Evolutionary conservation across 2,329 filamentous ascomycete species (phyloP).

Genomic region (Conoideocrella luteorostrata): DNA sequence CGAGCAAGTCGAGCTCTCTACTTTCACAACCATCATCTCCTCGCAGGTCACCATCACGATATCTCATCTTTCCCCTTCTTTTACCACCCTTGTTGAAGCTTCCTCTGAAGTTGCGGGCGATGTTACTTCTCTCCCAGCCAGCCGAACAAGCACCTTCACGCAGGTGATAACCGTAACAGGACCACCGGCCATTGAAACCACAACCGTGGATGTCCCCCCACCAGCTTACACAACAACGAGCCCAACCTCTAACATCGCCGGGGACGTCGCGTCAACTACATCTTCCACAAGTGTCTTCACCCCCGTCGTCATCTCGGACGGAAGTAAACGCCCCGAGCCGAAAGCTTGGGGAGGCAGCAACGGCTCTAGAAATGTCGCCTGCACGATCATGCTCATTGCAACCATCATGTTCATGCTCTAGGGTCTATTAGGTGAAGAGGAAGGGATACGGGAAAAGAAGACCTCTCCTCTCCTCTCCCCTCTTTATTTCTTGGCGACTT

Average conservation of each 20-base stretch:
- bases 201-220: slow-evolving; percentile 25
- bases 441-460: not conserved
- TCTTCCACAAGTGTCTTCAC: slow-evolving; percentile 15
- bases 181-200: slow-evolving; percentile 21
- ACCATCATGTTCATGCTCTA: slow-evolving; percentile 27
- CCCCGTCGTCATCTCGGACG: slow-evolving; percentile 25
- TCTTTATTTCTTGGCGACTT: no score
- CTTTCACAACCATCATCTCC: slow-evolving; percentile 19
- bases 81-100: slow-evolving; percentile 1
- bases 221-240: slow-evolving; percentile 15
- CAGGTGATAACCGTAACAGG: slow-evolving; percentile 26
- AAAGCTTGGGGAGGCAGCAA: slow-evolving; percentile 22
- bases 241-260: slow-evolving; percentile 24
- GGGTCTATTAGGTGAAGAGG: slow-evolving; percentile 9
- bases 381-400: slow-evolving; percentile 30
- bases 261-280: slow-evolving; percentile 15
- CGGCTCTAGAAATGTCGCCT: slow-evolving; percentile 26
- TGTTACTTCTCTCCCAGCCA: slow-evolving; percentile 15
- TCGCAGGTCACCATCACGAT: slow-evolving; percentile 19
- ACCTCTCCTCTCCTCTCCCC: not conserved
- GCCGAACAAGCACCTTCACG: slow-evolving; percentile 21
- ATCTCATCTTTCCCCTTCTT: slow-evolving; percentile 6
- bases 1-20: slow-evolving; percentile 8
- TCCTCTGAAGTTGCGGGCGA: slow-evolving; percentile 18
- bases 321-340: slow-evolving; percentile 25